Evolutionary conservation across 192 early-diverging fungal species (phyloP).

Genomic region (Coemansia sp.): DNA sequence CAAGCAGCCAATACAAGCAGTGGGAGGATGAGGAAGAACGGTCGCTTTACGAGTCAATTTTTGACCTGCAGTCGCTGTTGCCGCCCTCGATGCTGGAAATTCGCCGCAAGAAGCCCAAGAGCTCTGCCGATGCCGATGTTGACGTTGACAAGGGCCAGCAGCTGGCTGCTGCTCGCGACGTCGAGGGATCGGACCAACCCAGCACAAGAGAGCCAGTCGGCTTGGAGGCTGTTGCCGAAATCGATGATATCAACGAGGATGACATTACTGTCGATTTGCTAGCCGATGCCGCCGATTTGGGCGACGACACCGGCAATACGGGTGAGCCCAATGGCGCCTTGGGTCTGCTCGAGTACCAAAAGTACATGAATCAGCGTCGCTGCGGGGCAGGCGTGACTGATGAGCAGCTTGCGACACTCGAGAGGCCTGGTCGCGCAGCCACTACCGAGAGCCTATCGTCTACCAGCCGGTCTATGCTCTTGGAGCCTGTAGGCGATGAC

Average conservation of each 20-base stretch:
- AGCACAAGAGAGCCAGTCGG: neutral
- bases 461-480: neutral
- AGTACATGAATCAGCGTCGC: conserved; percentile 30
- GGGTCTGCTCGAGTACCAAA: conserved; percentile 43
- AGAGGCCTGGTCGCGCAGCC: conserved; percentile 2
- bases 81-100: conserved; percentile 77
- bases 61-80: conserved; percentile 75
- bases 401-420: conserved; percentile 12
- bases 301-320: conserved; percentile 27
- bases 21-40: conserved; percentile 96
- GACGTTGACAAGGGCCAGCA: neutral
- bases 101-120: conserved; percentile 14
- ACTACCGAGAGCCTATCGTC: neutral
- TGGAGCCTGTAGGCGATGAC: neutral
- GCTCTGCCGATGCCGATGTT: conserved; percentile 1
- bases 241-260: conserved; percentile 18
- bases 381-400: neutral
- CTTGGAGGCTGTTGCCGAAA: neutral
- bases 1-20: conserved; percentile 19
- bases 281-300: neutral
- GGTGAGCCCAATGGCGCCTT: conserved; percentile 12
- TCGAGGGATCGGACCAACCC: neutral
- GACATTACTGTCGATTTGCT: conserved; percentile 16
- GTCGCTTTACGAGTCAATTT: conserved; percentile 83
- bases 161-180: neutral